Conservation (phyloP, 1,139 yeast genomes). For the Hyphopichia buzzinii region DNA sequence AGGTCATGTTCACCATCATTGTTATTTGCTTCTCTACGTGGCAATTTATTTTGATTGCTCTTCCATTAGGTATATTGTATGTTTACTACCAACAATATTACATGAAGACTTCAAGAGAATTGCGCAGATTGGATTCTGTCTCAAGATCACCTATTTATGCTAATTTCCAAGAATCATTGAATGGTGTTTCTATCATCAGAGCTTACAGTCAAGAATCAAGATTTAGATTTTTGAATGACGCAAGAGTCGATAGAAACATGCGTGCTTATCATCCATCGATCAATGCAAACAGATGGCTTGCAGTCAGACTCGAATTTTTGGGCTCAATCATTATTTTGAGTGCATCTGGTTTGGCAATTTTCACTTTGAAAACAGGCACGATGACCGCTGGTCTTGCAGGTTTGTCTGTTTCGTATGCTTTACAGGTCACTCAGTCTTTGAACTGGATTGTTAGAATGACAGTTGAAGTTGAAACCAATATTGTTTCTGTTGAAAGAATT, state of each 20-base stretch:
- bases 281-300: slow-evolving; percentile 95
- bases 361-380: slow-evolving; percentile 62
- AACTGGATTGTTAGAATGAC: slow-evolving; percentile 99
- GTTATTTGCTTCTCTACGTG: slow-evolving; percentile 89
- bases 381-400: slow-evolving; percentile 91
- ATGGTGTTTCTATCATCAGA: slow-evolving; percentile 85
- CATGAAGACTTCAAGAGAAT: slow-evolving; percentile 85
- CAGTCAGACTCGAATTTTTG: slow-evolving; percentile 84
- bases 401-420: slow-evolving; percentile 86
- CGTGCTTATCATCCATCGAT: slow-evolving; percentile 92
- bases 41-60: slow-evolving; percentile 69
- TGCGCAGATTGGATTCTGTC: slow-evolving; percentile 90
- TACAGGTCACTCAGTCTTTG: slow-evolving; percentile 87
- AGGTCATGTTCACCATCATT: slow-evolving; percentile 76
- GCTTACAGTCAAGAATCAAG: slow-evolving; percentile 80
- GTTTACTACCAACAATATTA: slow-evolving; percentile 86
- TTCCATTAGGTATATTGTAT: slow-evolving; percentile 73
- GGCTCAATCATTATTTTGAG: slow-evolving; percentile 86
- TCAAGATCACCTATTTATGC: slow-evolving; percentile 94
- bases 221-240: slow-evolving; percentile 70
- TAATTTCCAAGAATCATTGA: slow-evolving; percentile 92
- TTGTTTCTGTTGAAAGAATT: slow-evolving; percentile 94
- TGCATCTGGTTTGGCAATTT: slow-evolving; percentile 78
- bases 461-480: slow-evolving; percentile 94
- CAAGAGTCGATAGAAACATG: slow-evolving; percentile 81